These are phyloP conservation scores for Sporisorium exsertum DNA, from an alignment of 1,284 basidiomycete genomes.

Conservation along the genomic window DNA sequence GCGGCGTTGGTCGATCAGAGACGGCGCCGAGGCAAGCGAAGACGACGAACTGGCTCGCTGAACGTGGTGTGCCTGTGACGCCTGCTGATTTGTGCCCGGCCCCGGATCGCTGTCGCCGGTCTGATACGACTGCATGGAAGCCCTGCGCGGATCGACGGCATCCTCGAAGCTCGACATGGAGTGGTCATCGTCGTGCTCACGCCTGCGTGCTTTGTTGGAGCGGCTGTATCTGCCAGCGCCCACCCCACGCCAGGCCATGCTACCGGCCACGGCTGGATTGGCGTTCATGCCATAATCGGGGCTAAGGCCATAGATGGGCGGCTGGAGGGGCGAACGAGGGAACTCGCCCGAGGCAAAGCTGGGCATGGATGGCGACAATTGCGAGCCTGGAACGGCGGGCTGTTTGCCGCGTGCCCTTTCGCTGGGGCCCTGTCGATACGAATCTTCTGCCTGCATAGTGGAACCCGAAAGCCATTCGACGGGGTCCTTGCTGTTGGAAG, in stretches of 20 bases:
- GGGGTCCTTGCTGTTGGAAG: conserved; percentile 56
- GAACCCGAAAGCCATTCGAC: conserved; percentile 61
- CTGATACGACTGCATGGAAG: conserved; percentile 60
- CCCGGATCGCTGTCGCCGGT: conserved; percentile 64
- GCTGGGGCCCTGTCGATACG: conserved; percentile 39
- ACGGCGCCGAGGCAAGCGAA: conserved; percentile 53
- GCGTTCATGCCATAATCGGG: conserved; percentile 39
- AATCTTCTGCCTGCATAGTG: conserved; percentile 33
- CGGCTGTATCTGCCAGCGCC: conserved; percentile 40
- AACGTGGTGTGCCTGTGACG: conserved; percentile 38
- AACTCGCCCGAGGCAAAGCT: conserved; percentile 44
- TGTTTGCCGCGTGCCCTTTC: conserved; percentile 64
- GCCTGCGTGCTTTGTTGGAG: conserved; percentile 42
- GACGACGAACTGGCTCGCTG: conserved; percentile 58
- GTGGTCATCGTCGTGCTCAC: conserved; percentile 56
- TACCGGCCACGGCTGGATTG: conserved; percentile 34
- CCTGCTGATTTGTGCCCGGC: conserved; percentile 40
- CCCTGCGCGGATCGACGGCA: conserved; percentile 49
- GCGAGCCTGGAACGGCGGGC: conserved; percentile 41
- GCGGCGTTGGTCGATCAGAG: conserved; percentile 46
- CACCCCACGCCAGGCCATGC: conserved; percentile 50
- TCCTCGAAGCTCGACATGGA: conserved; percentile 58
- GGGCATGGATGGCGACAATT: conserved; percentile 48
- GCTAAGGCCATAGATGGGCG: conserved; percentile 28
- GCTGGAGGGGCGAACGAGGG: conserved; percentile 42